A percentile compares a stretch with the other conserved stretches of the same genome.
Evolutionary conservation across 352 stramenopile genomes (phyloP).

Genomic region (Plasmopara viticola): DNA sequence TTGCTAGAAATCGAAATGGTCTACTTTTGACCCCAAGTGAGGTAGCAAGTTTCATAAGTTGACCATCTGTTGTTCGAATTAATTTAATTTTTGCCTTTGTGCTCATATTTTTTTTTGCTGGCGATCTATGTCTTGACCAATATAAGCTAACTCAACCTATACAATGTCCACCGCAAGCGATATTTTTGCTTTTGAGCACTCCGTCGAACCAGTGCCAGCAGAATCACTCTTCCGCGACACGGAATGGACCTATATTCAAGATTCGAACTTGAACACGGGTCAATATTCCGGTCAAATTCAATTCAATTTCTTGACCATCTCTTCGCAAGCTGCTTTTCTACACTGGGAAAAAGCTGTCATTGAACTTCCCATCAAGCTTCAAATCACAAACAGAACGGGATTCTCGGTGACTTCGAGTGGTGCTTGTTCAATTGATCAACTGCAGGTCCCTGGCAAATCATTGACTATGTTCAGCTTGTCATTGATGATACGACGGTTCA

Average conservation of each 20-base stretch:
- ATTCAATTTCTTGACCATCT: neutral
- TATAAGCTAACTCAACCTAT: constrained; percentile 1
- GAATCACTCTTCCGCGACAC: constrained; percentile 1
- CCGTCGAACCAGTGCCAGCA: constrained; percentile 2
- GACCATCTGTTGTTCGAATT: constrained; percentile 7
- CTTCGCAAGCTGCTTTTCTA: constrained; percentile 3
- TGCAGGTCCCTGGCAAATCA: neutral
- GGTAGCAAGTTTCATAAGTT: constrained; percentile 5
- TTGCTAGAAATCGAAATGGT: constrained; percentile 9
- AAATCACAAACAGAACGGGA: neutral
- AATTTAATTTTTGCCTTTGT: constrained; percentile 10
- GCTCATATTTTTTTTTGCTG: constrained; percentile 3
- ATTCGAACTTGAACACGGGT: neutral
- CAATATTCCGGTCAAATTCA: constrained; percentile 3
- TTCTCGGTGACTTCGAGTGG: neutral
- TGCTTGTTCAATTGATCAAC: constrained; percentile 1
- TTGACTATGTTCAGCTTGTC: constrained; percentile 1
- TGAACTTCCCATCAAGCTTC: constrained; percentile 4
- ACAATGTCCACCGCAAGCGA: constrained; percentile 3
- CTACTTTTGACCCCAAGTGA: constrained; percentile 1
- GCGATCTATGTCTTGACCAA: neutral
- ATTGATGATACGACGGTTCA: neutral
- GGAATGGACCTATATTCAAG: neutral
- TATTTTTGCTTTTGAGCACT: constrained; percentile 8
- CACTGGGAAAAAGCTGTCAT: constrained; percentile 1